Percentiles rank a stretch among this genome's conserved stretches.
These are phyloP conservation scores for Monosporascus sp. DNA, from an alignment of 2,329 filamentous ascomycete species.

Conservation along the genomic window DNA sequence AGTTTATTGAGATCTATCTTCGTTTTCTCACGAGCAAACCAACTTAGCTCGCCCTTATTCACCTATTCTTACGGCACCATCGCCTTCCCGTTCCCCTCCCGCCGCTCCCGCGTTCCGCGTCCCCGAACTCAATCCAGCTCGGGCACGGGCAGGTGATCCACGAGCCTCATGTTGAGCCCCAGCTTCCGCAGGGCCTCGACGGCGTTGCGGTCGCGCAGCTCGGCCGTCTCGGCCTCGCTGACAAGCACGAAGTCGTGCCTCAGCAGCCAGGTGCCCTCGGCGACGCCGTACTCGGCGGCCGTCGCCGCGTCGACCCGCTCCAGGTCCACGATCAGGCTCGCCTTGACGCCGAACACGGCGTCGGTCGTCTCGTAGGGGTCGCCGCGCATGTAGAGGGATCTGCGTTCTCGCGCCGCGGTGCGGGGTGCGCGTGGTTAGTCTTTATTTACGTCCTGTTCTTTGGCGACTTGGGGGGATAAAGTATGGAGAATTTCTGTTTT, in stretches of 20 bases:
- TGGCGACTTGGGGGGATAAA: too few relatives aligned
- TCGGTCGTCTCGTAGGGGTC: slow-evolving; percentile 80
- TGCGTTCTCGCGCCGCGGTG: slow-evolving; percentile 23
- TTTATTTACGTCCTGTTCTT: too few relatives aligned
- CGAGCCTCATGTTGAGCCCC: slow-evolving; percentile 64
- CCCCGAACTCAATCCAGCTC: slow-evolving; percentile 43
- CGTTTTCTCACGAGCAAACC: too few relatives aligned
- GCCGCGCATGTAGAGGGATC: slow-evolving; percentile 69
- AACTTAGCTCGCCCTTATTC: too few relatives aligned
- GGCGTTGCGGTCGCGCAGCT: slow-evolving; percentile 59
- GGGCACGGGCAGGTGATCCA: slow-evolving; percentile 71
- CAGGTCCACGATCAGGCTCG: slow-evolving; percentile 66
- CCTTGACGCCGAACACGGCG: slow-evolving; percentile 82
- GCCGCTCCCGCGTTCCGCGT: background rate
- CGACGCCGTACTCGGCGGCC: slow-evolving; percentile 57
- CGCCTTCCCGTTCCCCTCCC: background rate
- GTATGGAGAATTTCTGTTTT: too few relatives aligned
- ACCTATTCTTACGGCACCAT: background rate
- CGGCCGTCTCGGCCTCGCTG: slow-evolving; percentile 60
- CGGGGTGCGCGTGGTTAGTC: too few relatives aligned
- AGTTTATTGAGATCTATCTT: too few relatives aligned
- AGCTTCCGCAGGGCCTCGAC: slow-evolving; percentile 60
- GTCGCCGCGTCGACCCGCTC: slow-evolving; percentile 45
- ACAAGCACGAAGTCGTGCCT: slow-evolving; percentile 75
- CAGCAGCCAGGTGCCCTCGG: slow-evolving; percentile 57